phyloP scores from a whole-genome alignment of 805 yeast genomes.

The Lipomyces mesembrius region DNA sequence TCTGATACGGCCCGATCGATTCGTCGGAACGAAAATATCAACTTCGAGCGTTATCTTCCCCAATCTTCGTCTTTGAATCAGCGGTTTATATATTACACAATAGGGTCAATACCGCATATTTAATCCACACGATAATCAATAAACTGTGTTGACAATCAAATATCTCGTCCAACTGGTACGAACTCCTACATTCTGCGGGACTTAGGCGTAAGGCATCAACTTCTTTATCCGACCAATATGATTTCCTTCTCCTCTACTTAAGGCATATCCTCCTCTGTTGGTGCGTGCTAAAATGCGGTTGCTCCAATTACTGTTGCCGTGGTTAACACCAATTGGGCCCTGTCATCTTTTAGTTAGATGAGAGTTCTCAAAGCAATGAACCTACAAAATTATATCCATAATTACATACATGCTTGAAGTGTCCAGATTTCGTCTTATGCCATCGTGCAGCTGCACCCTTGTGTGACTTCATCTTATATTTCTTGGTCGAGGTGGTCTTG shows the following conservation, averaged over 20 bases:
- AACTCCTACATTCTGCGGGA: neutral
- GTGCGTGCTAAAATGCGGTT: constrained; percentile 10
- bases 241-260: constrained; percentile 31
- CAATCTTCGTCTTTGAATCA: neutral
- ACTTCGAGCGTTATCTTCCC: neutral
- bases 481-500: constrained; percentile 8
- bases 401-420: constrained; percentile 33
- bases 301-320: constrained; percentile 37
- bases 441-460: constrained; percentile 35
- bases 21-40: neutral
- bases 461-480: constrained; percentile 35
- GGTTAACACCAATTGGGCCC: constrained; percentile 30
- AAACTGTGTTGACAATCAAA: neutral
- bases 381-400: neutral
- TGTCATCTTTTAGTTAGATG: constrained; percentile 5
- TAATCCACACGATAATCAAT: neutral
- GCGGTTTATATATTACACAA: neutral
- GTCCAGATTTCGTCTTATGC: constrained; percentile 33
- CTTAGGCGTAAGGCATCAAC: constrained; percentile 28
- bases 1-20: neutral
- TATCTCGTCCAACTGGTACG: neutral
- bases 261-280: constrained; percentile 20
- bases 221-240: constrained; percentile 24
- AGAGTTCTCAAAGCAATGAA: neutral
- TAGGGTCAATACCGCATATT: neutral